Evolutionary conservation across 306 rosid species (phyloP), one percentile per base, ranked within the genome.

Genomic region (Medicago arabica): DNA sequence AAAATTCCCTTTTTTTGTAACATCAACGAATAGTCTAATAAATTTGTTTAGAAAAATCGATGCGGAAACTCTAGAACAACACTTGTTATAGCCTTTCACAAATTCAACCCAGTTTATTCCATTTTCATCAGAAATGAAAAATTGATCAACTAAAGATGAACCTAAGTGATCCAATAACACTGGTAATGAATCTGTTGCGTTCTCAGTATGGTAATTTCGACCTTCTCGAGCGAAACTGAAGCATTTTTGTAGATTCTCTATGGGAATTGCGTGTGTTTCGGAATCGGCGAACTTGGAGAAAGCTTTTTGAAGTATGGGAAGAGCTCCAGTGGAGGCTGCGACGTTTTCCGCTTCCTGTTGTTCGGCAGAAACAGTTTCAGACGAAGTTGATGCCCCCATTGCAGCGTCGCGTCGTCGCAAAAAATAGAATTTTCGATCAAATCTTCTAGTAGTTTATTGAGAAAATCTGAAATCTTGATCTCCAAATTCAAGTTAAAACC

Each of bases 311-410:
- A 95, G 97, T 72, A 86, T 23, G 10, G 93, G 90, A 62, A 95
- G 96, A 85, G 89, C 93, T 49, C 98, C 97, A 10, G 82, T 81
- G 51, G 97, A 90, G 39, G 89, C 78, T 8, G 97, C 96, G 34
- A 84, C 63, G 63, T 69, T 11, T 80, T 95, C 98, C 13, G 75
- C 92, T 67, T 89, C 95, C 11, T 75, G 78, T 72, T 89, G 97
- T 14, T 95, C 96, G 65, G 57, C 28, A 62, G 96, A 60, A 18
- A 79, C 73, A 15, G 28, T 60, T 53, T 80, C 89, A 58, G 88
- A 65, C 53, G 98, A 95, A n/a, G 77, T 57, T 18, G 98, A 87
- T 19, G 92, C 95, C 54, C 97, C 98, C 98, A 92, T 90, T 71
- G 71, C 9, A 73, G 70, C 39, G 72, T 57, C 4, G 16, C 15